Percentiles rank a stretch among this genome's conserved stretches.
Evolutionary conservation across 306 rosid species (phyloP).

Genomic region (Pterocarpus macrocarpus): DNA sequence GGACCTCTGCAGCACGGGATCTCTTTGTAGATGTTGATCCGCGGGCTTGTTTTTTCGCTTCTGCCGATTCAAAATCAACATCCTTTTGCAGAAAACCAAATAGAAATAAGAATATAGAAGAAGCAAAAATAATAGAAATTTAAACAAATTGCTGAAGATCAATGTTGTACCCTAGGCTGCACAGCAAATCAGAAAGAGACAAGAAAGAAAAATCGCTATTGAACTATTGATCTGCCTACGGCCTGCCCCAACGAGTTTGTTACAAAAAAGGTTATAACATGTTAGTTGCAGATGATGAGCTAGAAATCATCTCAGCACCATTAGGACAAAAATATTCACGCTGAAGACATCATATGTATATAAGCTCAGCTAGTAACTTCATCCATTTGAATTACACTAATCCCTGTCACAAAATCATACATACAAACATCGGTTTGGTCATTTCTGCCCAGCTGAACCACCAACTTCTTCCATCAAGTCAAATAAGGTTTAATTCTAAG

Average conservation of each 20-base stretch:
- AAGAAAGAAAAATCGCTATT: neutral
- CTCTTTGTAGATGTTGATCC: conserved; percentile 74
- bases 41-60: conserved; percentile 58
- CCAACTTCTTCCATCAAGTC: neutral
- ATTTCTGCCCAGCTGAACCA: conserved; percentile 19
- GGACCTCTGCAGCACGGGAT: conserved; percentile 94
- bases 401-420: neutral
- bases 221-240: conserved; percentile 15
- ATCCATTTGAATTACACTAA: neutral
- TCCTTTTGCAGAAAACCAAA: conserved; percentile 59
- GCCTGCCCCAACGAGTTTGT: neutral
- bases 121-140: neutral
- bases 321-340: neutral
- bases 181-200: too few species aligned
- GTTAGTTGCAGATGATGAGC: neutral
- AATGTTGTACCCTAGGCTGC: neutral
- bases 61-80: conserved; percentile 66
- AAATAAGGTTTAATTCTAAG: neutral
- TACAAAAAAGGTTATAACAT: neutral
- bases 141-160: conserved; percentile 12
- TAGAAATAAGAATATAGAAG: conserved; percentile 24
- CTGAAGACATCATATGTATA: neutral
- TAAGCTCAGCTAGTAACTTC: neutral
- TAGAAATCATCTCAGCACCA: conserved; percentile 1
- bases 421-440: neutral